A percentile compares a stretch with the other conserved stretches of the same genome.
Evolutionary conservation across 2,329 filamentous ascomycete genomes (phyloP).

Genomic region (Fusarium duplospermum): DNA sequence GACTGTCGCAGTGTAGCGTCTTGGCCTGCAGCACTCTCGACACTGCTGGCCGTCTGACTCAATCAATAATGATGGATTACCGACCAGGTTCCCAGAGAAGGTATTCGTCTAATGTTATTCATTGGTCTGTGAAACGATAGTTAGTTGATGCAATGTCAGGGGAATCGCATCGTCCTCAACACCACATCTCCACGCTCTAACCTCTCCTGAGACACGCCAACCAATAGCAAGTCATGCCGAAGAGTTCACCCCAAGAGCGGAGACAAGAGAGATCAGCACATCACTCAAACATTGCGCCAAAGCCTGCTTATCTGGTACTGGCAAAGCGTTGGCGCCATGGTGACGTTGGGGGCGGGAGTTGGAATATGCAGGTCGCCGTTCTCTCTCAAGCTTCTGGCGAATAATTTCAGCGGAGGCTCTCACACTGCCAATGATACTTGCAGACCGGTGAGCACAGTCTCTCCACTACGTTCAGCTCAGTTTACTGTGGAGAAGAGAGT

Average conservation of each 20-base stretch:
- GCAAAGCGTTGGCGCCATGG: neutral
- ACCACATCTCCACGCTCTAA: neutral
- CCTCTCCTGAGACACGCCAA: neutral
- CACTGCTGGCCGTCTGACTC: neutral
- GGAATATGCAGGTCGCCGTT: constrained; percentile 1
- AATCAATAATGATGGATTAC: neutral
- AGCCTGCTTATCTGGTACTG: neutral
- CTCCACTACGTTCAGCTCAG: neutral
- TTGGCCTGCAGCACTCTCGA: neutral
- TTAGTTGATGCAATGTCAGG: neutral
- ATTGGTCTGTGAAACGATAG: neutral
- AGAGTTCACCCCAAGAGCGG: constrained; percentile 30
- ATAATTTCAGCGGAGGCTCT: constrained; percentile 2
- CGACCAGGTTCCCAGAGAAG: neutral
- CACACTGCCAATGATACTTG: neutral
- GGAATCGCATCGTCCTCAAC: neutral
- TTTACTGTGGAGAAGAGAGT: neutral
- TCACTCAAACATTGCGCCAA: neutral
- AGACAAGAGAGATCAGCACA: neutral
- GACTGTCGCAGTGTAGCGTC: neutral
- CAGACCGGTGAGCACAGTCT: neutral
- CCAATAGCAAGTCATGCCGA: constrained; percentile 29
- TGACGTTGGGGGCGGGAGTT: constrained; percentile 18
- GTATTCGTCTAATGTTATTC: neutral
- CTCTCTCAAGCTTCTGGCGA: constrained; percentile 14